These are phyloP conservation scores for Paecilomyces variotii DNA, from an alignment of 2,329 filamentous ascomycete genomes.

Conservation along the genomic window DNA sequence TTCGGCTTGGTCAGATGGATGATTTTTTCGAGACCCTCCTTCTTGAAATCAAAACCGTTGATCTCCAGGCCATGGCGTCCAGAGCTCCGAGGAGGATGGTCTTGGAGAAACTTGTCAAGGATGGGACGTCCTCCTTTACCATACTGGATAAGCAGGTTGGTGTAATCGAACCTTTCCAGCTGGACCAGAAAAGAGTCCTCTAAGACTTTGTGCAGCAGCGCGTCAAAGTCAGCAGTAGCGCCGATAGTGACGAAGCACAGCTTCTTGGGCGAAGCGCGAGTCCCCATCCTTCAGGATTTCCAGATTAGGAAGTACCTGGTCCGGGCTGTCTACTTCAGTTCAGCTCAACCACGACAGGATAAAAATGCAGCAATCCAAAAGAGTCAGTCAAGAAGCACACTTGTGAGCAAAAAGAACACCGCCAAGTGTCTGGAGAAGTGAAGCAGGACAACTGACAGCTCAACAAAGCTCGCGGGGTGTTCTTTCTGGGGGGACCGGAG, in stretches of 20 bases:
- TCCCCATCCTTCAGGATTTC: neutral
- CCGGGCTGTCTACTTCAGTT: neutral
- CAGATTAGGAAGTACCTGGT: neutral
- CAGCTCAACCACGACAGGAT: neutral
- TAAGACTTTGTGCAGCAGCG: slow-evolving; percentile 61
- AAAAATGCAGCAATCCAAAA: neutral
- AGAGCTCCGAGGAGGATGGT: slow-evolving; percentile 14
- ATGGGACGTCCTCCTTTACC: slow-evolving; percentile 56
- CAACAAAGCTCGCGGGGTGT: neutral
- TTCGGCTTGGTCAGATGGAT: slow-evolving; percentile 49
- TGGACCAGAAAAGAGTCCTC: slow-evolving; percentile 53
- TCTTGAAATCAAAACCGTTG: slow-evolving; percentile 59
- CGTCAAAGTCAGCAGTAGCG: slow-evolving; percentile 75
- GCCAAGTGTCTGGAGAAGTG: neutral
- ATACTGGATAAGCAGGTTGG: slow-evolving; percentile 69
- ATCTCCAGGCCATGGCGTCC: slow-evolving; percentile 42
- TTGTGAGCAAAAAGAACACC: neutral
- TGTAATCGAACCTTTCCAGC: slow-evolving; percentile 56
- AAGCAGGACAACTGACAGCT: neutral
- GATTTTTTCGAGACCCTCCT: slow-evolving; percentile 48
- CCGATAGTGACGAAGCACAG: slow-evolving; percentile 82
- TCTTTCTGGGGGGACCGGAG: neutral
- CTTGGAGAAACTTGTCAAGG: slow-evolving; percentile 38
- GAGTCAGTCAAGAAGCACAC: neutral
- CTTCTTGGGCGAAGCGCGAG: slow-evolving; percentile 19